Percentiles rank a stretch among this genome's conserved stretches.
phyloP scores from a whole-genome alignment of 2,329 filamentous ascomycete genomes.

The Chrysoporthe austroafricana region DNA sequence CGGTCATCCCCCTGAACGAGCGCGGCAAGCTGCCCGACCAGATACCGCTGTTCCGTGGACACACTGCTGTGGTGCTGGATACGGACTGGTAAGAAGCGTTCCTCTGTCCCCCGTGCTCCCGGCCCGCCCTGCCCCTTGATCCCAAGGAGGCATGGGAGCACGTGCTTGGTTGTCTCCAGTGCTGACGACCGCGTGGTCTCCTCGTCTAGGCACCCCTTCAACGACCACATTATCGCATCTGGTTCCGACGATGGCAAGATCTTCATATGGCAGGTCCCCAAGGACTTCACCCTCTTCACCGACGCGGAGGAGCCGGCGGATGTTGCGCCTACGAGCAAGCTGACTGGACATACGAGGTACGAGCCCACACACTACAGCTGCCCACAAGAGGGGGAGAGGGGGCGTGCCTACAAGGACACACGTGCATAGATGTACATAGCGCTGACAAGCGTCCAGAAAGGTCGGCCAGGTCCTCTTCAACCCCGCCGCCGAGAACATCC shows the following conservation, averaged over 20 bases:
- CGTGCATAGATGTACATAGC: background rate
- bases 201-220: slow-evolving; percentile 83
- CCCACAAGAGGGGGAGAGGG: slow-evolving; percentile 19
- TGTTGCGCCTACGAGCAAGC: slow-evolving; percentile 78
- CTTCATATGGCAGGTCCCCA: slow-evolving; percentile 93
- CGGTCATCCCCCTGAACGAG: slow-evolving; percentile 90
- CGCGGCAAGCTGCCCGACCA: slow-evolving; percentile 88
- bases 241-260: slow-evolving; percentile 97
- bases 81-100: slow-evolving; percentile 82
- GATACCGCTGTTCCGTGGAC: slow-evolving; percentile 92
- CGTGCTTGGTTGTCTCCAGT: background rate
- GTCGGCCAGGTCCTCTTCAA: slow-evolving; percentile 98
- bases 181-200: slow-evolving; percentile 3
- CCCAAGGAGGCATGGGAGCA: background rate
- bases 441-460: slow-evolving; percentile 64
- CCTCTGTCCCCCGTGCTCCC: background rate
- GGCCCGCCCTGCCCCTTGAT: background rate
- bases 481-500: slow-evolving; percentile 90
- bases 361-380: slow-evolving; percentile 32
- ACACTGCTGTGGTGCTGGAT: slow-evolving; percentile 93
- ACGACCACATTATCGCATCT: slow-evolving; percentile 90
- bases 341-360: slow-evolving; percentile 85
- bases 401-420: background rate
- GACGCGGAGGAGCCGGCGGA: slow-evolving; percentile 85
- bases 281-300: slow-evolving; percentile 81